Conservation (phyloP, 208 protist genomes). For the Crithidia brevicula region DNA sequence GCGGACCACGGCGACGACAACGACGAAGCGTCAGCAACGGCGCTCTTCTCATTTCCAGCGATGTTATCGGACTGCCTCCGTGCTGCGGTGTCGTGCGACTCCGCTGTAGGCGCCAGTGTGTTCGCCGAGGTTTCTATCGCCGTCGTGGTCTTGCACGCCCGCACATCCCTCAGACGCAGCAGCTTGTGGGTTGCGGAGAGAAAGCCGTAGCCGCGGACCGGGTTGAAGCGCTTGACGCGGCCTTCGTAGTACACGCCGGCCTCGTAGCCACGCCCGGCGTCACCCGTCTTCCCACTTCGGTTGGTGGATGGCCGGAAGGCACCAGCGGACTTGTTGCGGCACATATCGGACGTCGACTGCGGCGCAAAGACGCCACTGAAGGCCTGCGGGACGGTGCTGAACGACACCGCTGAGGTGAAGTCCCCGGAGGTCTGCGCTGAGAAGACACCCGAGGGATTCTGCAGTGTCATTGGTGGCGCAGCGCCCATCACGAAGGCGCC, state of each 20-base stretch:
- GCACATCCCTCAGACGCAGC: conserved; percentile 1
- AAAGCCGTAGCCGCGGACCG: conserved; percentile 65
- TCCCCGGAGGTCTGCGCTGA: neutral
- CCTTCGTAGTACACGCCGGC: conserved; percentile 69
- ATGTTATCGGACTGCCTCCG: too few species aligned
- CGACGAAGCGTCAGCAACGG: too few species aligned
- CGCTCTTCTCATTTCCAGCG: too few species aligned
- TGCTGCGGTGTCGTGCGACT: too few species aligned
- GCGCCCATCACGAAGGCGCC: neutral
- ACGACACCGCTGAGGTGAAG: neutral
- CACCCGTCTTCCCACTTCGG: conserved; percentile 8
- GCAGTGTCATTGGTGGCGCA: neutral
- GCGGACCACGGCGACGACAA: too few species aligned
- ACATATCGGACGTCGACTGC: neutral
- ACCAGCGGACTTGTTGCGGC: neutral
- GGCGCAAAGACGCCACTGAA: conserved; percentile 3
- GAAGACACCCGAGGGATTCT: neutral
- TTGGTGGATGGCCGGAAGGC: neutral
- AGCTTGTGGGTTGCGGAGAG: conserved; percentile 56
- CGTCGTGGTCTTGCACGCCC: too few species aligned
- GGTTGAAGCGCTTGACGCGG: conserved; percentile 73
- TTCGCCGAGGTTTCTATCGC: too few species aligned
- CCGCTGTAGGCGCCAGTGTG: too few species aligned
- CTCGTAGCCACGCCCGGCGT: conserved; percentile 43
- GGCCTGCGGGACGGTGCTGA: neutral